Evolutionary conservation across 768 basidiomycete species (phyloP).

Genomic region (Fistulinella prunicolor): DNA sequence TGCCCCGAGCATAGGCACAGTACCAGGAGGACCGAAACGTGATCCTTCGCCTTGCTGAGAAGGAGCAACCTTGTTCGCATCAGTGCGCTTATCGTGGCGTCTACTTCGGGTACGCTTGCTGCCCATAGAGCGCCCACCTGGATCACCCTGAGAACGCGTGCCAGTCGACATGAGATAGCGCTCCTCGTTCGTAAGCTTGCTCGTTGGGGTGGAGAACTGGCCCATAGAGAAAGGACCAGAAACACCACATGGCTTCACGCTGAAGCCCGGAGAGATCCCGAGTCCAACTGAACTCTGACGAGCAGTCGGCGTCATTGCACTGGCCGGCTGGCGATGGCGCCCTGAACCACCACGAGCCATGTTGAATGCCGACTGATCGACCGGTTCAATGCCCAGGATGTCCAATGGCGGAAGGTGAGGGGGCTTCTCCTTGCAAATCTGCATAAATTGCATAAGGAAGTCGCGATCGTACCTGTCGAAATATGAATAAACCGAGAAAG

Average conservation of each 20-base stretch:
- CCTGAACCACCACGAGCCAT: slow-evolving; percentile 66
- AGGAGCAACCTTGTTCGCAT: slow-evolving; percentile 43
- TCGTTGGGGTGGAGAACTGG: slow-evolving; percentile 52
- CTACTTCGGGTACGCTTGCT: slow-evolving; percentile 71
- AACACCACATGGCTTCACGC: slow-evolving; percentile 30
- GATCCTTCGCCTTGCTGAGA: slow-evolving; percentile 43
- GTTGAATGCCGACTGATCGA: slow-evolving; percentile 47
- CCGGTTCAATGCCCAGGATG: slow-evolving; percentile 85
- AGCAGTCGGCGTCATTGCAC: slow-evolving; percentile 40
- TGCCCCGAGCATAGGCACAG: slow-evolving; percentile 27
- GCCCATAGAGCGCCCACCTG: slow-evolving; percentile 46
- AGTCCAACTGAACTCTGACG: slow-evolving; percentile 53
- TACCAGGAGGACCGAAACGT: slow-evolving; percentile 30
- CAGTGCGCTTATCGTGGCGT: slow-evolving; percentile 77
- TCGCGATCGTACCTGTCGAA: slow-evolving; percentile 87
- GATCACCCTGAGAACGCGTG: slow-evolving; percentile 59
- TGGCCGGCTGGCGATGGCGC: slow-evolving; percentile 49
- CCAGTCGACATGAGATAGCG: slow-evolving; percentile 49
- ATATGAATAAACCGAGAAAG: slow-evolving; percentile 6
- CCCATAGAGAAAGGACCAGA: slow-evolving; percentile 56
- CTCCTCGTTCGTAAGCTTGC: slow-evolving; percentile 68
- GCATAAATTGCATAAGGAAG: slow-evolving; percentile 97
- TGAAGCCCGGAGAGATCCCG: slow-evolving; percentile 32
- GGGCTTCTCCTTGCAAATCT: slow-evolving; percentile 92
- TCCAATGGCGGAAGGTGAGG: slow-evolving; percentile 86